Conservation (phyloP, 2,329 filamentous ascomycete species). For the Aspergillus sp. region DNA sequence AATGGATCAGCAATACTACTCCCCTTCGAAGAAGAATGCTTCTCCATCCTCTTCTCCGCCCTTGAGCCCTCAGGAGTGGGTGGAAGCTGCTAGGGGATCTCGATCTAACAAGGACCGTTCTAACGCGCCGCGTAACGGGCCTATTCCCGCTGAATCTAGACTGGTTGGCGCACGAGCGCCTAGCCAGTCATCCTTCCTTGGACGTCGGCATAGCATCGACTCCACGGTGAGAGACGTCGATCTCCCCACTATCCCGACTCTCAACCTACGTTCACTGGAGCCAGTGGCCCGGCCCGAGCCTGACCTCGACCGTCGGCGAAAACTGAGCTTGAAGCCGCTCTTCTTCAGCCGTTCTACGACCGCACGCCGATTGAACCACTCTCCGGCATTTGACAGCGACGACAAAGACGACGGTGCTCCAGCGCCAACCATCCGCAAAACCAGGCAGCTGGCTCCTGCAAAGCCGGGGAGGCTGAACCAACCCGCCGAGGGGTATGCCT, state of each 20-base stretch:
- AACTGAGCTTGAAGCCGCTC: conserved; percentile 34
- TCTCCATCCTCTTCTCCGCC: conserved; percentile 26
- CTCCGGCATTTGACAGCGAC: conserved; percentile 23
- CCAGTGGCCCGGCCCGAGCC: conserved; percentile 14
- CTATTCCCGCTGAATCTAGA: conserved; percentile 10
- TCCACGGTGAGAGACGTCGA: conserved; percentile 25
- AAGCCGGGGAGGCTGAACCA: conserved; percentile 10
- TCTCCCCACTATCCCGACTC: conserved; percentile 25
- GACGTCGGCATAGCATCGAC: conserved; percentile 26
- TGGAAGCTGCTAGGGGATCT: conserved; percentile 36
- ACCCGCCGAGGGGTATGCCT: conserved; percentile 10
- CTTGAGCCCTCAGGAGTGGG: conserved; percentile 43
- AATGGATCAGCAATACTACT: conserved; percentile 23
- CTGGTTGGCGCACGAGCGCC: conserved; percentile 16
- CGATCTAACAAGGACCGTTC: conserved; percentile 17
- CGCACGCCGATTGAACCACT: conserved; percentile 24
- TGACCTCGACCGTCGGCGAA: conserved; percentile 27
- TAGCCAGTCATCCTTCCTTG: conserved; percentile 26
- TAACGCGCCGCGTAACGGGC: conserved; percentile 8
- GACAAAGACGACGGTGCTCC: conserved; percentile 33
- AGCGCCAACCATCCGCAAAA: conserved; percentile 34
- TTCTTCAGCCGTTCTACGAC: conserved; percentile 36
- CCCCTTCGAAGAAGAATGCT: conserved; percentile 16
- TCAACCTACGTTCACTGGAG: conserved; percentile 28
- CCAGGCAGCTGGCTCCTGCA: conserved; percentile 17